Evolutionary conservation across 1,139 yeast species (phyloP).

Genomic region (Pichia kudriavzevii): DNA sequence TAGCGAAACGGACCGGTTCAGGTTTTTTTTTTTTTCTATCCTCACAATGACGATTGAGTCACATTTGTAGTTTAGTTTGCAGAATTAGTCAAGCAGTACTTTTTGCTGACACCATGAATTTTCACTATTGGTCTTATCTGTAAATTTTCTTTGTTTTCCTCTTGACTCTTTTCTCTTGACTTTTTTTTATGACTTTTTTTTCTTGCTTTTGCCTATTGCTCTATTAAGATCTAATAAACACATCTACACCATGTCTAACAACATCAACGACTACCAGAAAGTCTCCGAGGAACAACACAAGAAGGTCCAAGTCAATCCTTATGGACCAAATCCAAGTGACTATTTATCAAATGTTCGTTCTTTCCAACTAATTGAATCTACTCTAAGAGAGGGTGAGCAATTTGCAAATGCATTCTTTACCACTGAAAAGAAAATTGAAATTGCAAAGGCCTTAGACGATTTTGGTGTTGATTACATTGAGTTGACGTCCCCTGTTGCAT

Average conservation of each 20-base stretch:
- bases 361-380: constrained; percentile 90
- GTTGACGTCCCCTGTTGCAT: constrained; percentile 94
- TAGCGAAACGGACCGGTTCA: too few relatives aligned
- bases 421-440: constrained; percentile 94
- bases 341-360: constrained; percentile 81
- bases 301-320: constrained; percentile 52
- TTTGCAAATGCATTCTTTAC: constrained; percentile 95
- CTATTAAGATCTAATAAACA: not conserved
- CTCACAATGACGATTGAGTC: too few relatives aligned
- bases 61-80: too few relatives aligned
- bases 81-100: too few relatives aligned
- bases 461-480: constrained; percentile 98
- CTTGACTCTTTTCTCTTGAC: not conserved
- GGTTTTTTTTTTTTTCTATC: too few relatives aligned
- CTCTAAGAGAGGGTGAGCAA: constrained; percentile 97
- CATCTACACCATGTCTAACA: constrained; percentile 3
- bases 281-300: constrained; percentile 40
- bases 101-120: too few relatives aligned
- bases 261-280: constrained; percentile 33
- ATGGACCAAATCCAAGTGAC: constrained; percentile 94
- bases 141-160: not conserved
- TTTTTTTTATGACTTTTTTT: not conserved
- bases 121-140: too few relatives aligned
- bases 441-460: constrained; percentile 94
- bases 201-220: not conserved